Evolutionary conservation across 345 rosid species (phyloP), one percentile per base, ranked within the genome.

Genomic region (Pseudoturritis turrita): DNA sequence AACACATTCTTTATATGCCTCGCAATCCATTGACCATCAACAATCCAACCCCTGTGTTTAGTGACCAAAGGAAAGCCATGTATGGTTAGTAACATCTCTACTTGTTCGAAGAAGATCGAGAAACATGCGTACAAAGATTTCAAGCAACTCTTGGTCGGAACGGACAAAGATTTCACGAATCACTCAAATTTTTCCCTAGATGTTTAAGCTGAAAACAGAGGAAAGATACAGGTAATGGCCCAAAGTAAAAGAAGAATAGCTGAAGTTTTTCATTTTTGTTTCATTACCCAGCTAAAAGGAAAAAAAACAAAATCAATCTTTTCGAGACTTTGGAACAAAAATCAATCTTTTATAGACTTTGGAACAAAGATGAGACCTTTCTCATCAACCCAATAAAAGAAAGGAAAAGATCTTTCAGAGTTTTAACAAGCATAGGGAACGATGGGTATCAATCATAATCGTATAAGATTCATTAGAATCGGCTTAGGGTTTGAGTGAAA

Each of bases 21-120:
- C 7, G 97, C 95, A 9, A 94, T 78, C 56, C 89, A 77, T 78
- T 73, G 85, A 40, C 89, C 67, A 71, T 89, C 83, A 21, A 94
- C 71, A 73, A 90, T 77, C 97, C 92, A 94, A 71, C 77, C 68
- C 84, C 97, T 90, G 84, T 80, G 73, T 58, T 60, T 37, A 70
- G 67, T 60, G 40, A 36, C 40, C 54, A 56, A 13, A 43, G 25
- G 14, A 18, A 59, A 37, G 28, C 9, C 37, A 43, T 28, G 46
- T 8, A 74, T 60, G 15, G 53, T 28, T 19, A 55, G n/a, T n/a
- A 31, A 55, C 23, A 29, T 54, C 40, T 29, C 40, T 55, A 15
- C 40, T 17, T 35, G 39, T 43, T 43, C 12, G 5, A 63, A 61
- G 21, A 12, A 69, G 11, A 64, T 18, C 5, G 43, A 50, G 14